Conservation (phyloP, 139 green algal genomes). For the Tetratostichococcus sp. region DNA sequence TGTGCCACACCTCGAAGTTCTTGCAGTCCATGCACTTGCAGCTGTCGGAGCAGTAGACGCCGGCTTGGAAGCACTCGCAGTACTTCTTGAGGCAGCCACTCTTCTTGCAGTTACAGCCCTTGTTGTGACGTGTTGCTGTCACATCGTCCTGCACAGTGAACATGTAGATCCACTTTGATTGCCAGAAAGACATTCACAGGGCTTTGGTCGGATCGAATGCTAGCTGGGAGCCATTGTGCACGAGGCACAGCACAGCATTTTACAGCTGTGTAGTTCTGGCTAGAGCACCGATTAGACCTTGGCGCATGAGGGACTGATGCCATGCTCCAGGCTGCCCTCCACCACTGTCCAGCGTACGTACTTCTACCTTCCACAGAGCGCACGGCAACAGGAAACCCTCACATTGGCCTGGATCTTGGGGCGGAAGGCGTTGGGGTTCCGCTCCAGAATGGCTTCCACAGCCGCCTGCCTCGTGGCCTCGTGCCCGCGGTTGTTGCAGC, state of each 20-base stretch:
- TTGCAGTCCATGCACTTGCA: conserved; percentile 89
- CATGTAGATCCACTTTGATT: no score
- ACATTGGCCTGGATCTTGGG: conserved; percentile 72
- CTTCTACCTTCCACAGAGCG: no score
- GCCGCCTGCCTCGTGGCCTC: conserved; percentile 66
- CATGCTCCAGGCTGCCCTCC: no score
- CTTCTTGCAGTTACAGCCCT: conserved; percentile 93
- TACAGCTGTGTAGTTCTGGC: no score
- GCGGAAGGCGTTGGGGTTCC: conserved; percentile 86
- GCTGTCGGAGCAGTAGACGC: conserved; percentile 76
- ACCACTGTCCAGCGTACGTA: no score
- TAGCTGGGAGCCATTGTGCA: no score
- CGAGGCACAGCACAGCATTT: no score
- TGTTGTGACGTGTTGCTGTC: conserved; percentile 60
- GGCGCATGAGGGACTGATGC: no score
- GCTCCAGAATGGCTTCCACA: conserved; percentile 81
- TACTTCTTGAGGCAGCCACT: conserved; percentile 67
- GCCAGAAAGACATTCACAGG: no score
- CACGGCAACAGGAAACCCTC: no score
- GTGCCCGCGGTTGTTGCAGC: conserved; percentile 79
- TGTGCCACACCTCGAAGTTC: conserved; percentile 64
- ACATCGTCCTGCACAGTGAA: conserved; percentile 6
- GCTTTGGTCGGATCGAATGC: no score
- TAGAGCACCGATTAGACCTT: no score
- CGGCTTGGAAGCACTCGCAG: conserved; percentile 69